Evolutionary conservation across 1,139 yeast species (phyloP).

Genomic region (Nadsonia commutata): DNA sequence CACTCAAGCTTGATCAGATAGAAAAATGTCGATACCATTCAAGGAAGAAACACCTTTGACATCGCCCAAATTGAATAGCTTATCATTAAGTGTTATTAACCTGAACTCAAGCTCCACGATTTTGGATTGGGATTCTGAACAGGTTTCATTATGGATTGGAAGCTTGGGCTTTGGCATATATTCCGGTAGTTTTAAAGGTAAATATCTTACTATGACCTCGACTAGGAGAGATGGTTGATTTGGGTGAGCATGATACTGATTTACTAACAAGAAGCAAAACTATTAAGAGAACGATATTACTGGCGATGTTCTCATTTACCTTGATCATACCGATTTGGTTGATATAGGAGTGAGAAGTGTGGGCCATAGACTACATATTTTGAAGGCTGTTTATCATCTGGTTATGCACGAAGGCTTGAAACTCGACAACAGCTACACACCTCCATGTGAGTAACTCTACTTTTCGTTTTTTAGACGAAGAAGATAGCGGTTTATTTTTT

Average conservation of each 20-base stretch:
- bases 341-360: slow-evolving; percentile 27
- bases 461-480: slow-evolving; percentile 4
- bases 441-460: slow-evolving; percentile 12
- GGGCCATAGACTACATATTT: slow-evolving; percentile 27
- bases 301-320: slow-evolving; percentile 27
- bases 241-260: no score
- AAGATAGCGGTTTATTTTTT: slow-evolving; percentile 1
- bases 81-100: no score
- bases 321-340: slow-evolving; percentile 24
- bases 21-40: not conserved
- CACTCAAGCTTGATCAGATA: no score
- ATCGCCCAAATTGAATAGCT: not conserved
- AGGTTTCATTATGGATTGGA: slow-evolving; percentile 5
- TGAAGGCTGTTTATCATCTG: slow-evolving; percentile 23
- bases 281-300: slow-evolving; percentile 22
- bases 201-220: not conserved
- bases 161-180: slow-evolving; percentile 4
- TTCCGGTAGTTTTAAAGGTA: slow-evolving; percentile 2
- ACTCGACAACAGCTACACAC: slow-evolving; percentile 19
- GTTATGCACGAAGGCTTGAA: slow-evolving; percentile 17
- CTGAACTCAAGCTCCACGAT: not conserved
- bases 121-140: slow-evolving; percentile 2
- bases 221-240: no score
- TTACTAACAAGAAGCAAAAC: not conserved
- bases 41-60: not conserved